Base-by-base conservation (phyloP, 805 yeast species). In the Debaryomyces prosopidis region DNA sequence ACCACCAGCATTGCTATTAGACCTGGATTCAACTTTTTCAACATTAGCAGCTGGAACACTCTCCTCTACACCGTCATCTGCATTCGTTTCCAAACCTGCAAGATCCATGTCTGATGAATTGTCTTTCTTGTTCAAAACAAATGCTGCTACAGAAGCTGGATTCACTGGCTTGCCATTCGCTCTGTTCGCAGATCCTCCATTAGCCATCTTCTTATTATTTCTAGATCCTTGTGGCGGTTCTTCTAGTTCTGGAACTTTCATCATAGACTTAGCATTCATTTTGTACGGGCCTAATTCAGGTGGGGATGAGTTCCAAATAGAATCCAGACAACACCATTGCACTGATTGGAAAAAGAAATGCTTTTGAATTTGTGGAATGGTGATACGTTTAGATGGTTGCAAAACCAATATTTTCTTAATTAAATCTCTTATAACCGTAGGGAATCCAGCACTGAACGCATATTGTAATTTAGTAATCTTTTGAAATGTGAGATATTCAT, bases 401-500 rank as follows among this genome's bases (percentile, higher is more conserved):
- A 84, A 60, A 2, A 82, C 83, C 44, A 94, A 70, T 16, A 94
- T 73, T 26, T 77, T 78, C 41, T 77, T 69, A 38, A 91, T 81
- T 44, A 94, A 67, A 54, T 86, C 86, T 36, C 87, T 77, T 1
- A 89, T 76, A 11, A 46, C 69, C 58, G 33, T 76, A 63, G 56
- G 96, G 84, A 48, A 83, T 52, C 70, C 82, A 71, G 65, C 83
- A 78, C 59, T 79, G 69, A 86, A 87, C 2, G 95, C 94, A 65
- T 76, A 87, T 57, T 87, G 92, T 40, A 85, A 71, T 60, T 87
- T 87, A 55, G 87, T 81, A 47, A 87, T 85, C 58, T 87, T 87
- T 59, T 87, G 95, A 60, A 87, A 87, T 0, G 92, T 87, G 46
- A 85, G 66, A 57, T 87, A 87, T 58, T 87, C 96, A 59, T 87